Evolutionary conservation across 805 yeast genomes (phyloP).

Genomic region (Monosporozyma siamensis): DNA sequence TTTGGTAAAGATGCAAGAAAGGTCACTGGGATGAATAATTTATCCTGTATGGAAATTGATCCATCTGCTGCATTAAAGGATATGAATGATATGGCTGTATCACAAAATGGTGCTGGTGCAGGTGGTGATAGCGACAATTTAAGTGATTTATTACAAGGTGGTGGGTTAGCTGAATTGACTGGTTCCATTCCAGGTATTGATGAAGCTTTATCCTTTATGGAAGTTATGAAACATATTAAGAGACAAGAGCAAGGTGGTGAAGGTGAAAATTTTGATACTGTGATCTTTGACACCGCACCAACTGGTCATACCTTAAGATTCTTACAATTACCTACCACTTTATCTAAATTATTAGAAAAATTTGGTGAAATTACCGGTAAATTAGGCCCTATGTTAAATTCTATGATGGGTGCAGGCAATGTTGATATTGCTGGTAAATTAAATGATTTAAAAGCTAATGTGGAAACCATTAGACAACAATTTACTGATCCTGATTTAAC

Average conservation of each 20-base stretch:
- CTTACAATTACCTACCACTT: conserved; percentile 85
- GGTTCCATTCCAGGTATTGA: conserved; percentile 97
- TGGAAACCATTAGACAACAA: conserved; percentile 83
- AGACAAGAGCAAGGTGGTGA: conserved; percentile 41
- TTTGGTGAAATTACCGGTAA: conserved; percentile 77
- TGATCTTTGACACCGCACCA: conserved; percentile 98
- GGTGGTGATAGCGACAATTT: conserved; percentile 32
- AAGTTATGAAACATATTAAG: conserved; percentile 92
- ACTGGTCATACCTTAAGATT: conserved; percentile 97
- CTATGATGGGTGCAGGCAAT: conserved; percentile 60
- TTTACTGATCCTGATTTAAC: conserved; percentile 94
- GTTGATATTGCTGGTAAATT: conserved; percentile 63
- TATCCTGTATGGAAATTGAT: conserved; percentile 97
- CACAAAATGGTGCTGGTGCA: conserved; percentile 30
- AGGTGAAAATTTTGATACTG: conserved; percentile 59
- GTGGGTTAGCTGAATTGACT: conserved; percentile 65
- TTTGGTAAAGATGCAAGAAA: conserved; percentile 94
- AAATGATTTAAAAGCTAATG: conserved; percentile 29
- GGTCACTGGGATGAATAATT: conserved; percentile 79
- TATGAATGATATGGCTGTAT: conserved; percentile 46
- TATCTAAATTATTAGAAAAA: conserved; percentile 79
- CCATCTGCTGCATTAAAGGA: conserved; percentile 92
- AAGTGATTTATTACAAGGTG: conserved; percentile 28
- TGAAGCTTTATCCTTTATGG: conserved; percentile 96
- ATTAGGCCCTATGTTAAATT: conserved; percentile 83